phyloP scores from a whole-genome alignment of 345 rosid genomes.

The Kandelia obovata region DNA sequence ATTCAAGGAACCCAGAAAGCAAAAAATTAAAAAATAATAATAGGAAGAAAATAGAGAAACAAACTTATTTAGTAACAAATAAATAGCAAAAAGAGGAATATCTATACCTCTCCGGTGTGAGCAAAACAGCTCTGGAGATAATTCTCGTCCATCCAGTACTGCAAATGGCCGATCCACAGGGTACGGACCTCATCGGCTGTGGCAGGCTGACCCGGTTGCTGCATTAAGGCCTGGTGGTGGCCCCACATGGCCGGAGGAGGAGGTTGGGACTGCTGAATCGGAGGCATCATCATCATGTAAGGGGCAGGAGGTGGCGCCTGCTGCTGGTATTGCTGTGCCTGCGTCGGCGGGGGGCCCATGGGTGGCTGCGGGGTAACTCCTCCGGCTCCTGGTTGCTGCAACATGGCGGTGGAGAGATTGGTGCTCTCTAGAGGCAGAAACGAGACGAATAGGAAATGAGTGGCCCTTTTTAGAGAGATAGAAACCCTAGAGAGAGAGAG shows the following conservation, averaged over 20 bases:
- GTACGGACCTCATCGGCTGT: conserved; percentile 38
- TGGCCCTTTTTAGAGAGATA: too few species aligned
- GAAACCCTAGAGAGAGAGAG: too few species aligned
- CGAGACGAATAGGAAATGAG: not conserved
- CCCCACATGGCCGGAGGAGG: conserved; percentile 63
- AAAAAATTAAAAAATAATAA: not conserved
- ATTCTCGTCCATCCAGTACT: conserved; percentile 92
- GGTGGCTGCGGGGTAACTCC: conserved; percentile 40
- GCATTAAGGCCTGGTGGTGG: conserved; percentile 16
- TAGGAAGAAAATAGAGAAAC: too few species aligned
- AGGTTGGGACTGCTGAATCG: conserved; percentile 33
- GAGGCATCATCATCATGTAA: conserved; percentile 52
- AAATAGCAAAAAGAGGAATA: too few species aligned
- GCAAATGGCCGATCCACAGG: conserved; percentile 93
- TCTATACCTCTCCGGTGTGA: conserved; percentile 57
- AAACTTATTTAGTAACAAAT: too few species aligned
- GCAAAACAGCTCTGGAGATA: conserved; percentile 56
- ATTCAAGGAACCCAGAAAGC: not conserved
- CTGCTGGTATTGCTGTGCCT: conserved; percentile 36
- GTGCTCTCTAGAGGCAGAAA: not conserved
- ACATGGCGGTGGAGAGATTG: conserved; percentile 24
- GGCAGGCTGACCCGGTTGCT: conserved; percentile 30
- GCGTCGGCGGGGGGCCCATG: too few species aligned
- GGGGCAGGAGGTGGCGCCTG: conserved; percentile 22
- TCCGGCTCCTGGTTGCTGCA: conserved; percentile 69